Evolutionary conservation across 352 stramenopile species (phyloP).

Genomic region (Pythium brachiatum): DNA sequence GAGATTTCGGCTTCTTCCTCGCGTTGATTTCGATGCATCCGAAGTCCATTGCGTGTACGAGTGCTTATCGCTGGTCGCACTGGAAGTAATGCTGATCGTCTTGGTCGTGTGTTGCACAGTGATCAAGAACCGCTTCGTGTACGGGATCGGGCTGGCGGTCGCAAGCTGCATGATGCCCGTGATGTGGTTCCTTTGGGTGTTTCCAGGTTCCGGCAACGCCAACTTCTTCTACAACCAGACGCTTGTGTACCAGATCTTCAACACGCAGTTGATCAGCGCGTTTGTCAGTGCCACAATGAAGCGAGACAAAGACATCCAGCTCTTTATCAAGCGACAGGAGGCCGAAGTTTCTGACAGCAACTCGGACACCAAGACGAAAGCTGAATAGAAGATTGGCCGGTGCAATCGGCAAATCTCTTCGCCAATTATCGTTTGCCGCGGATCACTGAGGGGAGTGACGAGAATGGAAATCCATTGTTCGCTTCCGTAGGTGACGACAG

Average conservation of each 20-base stretch:
- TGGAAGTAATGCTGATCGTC: too few species aligned
- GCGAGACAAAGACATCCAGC: conserved; percentile 76
- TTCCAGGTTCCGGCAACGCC: conserved; percentile 79
- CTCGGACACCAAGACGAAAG: conserved; percentile 3
- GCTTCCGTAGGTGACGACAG: conserved; percentile 4
- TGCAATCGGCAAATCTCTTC: background rate
- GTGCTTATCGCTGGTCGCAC: too few species aligned
- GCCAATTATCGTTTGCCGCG: conserved; percentile 38
- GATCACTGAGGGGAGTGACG: conserved; percentile 31
- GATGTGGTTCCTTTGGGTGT: conserved; percentile 89
- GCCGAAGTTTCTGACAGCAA: background rate
- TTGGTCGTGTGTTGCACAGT: too few species aligned
- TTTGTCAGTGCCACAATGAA: conserved; percentile 83
- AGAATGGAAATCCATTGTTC: conserved; percentile 15
- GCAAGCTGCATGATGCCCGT: conserved; percentile 76
- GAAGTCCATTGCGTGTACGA: conserved; percentile 77
- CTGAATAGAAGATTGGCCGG: conserved; percentile 11
- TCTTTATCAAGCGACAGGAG: conserved; percentile 33
- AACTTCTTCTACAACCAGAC: conserved; percentile 91
- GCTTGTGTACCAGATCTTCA: conserved; percentile 85
- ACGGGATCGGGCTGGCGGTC: conserved; percentile 60
- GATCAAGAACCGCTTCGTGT: conserved; percentile 77
- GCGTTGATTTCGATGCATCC: conserved; percentile 64
- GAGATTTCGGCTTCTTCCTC: conserved; percentile 81
- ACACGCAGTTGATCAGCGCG: conserved; percentile 68